Evolutionary conservation across 202 grass and related monocot species (phyloP).

Genomic region (Elaeis oleifera): DNA sequence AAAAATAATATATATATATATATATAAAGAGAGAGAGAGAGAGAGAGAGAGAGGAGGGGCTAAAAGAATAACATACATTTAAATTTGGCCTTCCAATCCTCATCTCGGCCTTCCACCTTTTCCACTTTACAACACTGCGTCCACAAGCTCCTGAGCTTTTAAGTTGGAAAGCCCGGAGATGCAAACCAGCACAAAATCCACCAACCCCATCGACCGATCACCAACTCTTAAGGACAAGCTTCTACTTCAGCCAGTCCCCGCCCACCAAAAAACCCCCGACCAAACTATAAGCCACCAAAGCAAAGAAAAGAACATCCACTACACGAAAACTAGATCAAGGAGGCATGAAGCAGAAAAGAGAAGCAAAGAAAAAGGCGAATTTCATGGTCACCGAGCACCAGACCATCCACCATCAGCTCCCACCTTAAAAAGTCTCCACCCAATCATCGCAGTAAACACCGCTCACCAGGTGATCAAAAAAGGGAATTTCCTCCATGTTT

Average conservation of each 20-base stretch:
- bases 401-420: not conserved
- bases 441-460: not conserved
- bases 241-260: not conserved
- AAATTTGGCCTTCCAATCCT: not conserved
- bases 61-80: not conserved
- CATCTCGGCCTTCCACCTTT: not conserved
- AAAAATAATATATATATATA: too few species aligned
- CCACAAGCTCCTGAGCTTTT: conserved; percentile 7
- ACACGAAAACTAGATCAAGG: not conserved
- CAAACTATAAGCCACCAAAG: not conserved
- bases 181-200: not conserved
- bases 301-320: not conserved
- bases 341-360: not conserved
- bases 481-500: not conserved
- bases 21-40: too few species aligned
- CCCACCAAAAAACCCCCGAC: not conserved
- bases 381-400: not conserved
- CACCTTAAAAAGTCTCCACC: not conserved
- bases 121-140: conserved; percentile 4
- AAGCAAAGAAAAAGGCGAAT: not conserved
- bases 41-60: too few species aligned
- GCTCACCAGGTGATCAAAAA: not conserved
- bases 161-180: not conserved
- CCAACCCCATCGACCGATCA: not conserved
- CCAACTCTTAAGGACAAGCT: not conserved